Base-by-base conservation (phyloP, 2,329 filamentous ascomycete species). In the Aureobasidium sp. region DNA sequence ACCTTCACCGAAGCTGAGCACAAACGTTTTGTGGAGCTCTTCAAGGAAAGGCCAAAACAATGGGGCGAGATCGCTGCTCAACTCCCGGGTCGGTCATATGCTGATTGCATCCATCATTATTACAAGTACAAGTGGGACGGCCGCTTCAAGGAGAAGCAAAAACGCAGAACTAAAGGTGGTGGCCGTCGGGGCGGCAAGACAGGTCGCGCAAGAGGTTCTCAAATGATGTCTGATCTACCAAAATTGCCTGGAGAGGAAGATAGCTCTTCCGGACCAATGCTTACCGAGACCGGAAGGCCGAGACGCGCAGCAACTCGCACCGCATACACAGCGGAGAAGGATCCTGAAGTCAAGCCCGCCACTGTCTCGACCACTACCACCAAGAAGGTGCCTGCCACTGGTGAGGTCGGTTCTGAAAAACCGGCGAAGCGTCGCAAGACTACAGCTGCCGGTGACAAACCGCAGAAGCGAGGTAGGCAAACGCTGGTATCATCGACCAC, bases 101-200 rank as follows among this genome's bases (percentile, higher is more conserved):
- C 88, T 66, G 84, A 89, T 51, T 91, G 88, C 73, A 94, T 94
- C 67, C 87, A 91, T 70, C 91, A 92, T 73, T 94, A 94, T 74
- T 94, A 94, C 73, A 80, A 89, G 65, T 89, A 87, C 71, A 94
- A 85, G 76, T 88, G 87, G 75, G 81, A 86, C 51, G 82, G 86
- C 45, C 87, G 89, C 65, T 86, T 92, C 64, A 91, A 92, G 72
- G 87, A 90, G 34, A 85, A 70, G 62, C 27, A 51, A 25, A 61
- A 61, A 49, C 60, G 64, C 3, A 74, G 71, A 66, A 67, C 72
- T 55, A 69, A 75, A 68, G 61, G 70, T 65, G 63, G 71, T 61
- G 65, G 68, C 14, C 64, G 70, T 58, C 62, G 69, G 80, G 75
- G 85, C 83, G 73, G 84, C 80, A 63, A 84, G 80, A 65, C 71